phyloP scores from a whole-genome alignment of 176 grass and related monocot genomes.

The Eleusine indica region DNA sequence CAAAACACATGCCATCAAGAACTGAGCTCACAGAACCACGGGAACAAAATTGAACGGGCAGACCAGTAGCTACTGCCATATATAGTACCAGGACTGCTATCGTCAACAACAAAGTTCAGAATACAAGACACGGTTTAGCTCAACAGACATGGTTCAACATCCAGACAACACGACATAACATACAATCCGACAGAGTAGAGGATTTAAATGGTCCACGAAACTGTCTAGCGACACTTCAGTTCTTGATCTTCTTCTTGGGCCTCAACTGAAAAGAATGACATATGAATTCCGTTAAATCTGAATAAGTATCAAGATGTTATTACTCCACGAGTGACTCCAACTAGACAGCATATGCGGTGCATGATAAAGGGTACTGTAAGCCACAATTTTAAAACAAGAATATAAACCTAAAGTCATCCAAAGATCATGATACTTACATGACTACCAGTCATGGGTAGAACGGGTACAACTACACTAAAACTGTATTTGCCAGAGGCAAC shows the following conservation, averaged over 20 bases:
- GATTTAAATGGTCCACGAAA: slow-evolving; percentile 28
- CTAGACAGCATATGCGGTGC: background rate
- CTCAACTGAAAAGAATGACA: slow-evolving; percentile 48
- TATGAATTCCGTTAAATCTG: background rate
- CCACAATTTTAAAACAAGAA: background rate
- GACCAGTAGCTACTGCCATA: background rate
- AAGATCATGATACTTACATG: background rate
- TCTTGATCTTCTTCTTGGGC: slow-evolving; percentile 87
- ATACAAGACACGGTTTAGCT: background rate
- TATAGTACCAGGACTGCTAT: slow-evolving; percentile 18
- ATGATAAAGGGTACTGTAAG: background rate
- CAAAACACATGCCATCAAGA: background rate
- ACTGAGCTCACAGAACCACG: background rate
- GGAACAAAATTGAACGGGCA: background rate
- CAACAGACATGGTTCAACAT: slow-evolving; percentile 22
- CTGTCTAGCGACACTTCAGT: slow-evolving; percentile 25
- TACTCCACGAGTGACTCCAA: background rate
- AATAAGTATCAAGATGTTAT: background rate
- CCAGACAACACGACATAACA: background rate
- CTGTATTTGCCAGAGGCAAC: background rate
- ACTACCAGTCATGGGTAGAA: background rate
- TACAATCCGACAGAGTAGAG: background rate
- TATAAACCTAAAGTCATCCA: background rate
- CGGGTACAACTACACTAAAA: background rate
- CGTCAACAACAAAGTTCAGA: background rate